These are phyloP conservation scores for Ophiorrhiza pumila DNA, from an alignment of 257 asterid genomes.

Conservation along the genomic window DNA sequence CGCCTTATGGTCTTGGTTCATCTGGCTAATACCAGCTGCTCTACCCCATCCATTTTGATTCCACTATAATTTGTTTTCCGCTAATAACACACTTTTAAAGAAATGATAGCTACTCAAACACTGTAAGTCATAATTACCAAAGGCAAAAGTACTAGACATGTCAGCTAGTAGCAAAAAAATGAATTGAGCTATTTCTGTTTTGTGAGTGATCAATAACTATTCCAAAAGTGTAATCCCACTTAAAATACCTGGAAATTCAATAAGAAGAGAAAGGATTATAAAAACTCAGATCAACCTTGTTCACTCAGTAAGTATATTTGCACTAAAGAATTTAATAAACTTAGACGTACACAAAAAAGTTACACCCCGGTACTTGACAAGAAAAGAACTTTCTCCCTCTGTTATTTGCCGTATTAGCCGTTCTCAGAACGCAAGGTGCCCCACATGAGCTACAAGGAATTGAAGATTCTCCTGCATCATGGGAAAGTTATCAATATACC, in stretches of 20 bases:
- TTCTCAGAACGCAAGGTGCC: slow-evolving; percentile 63
- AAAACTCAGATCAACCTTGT: not conserved
- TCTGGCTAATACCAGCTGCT: not conserved
- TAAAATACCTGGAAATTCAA: not conserved
- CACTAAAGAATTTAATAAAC: slow-evolving; percentile 11
- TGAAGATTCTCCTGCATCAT: slow-evolving; percentile 64
- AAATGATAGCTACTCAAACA: not conserved
- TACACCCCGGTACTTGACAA: slow-evolving; percentile 73
- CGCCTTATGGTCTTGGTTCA: not conserved
- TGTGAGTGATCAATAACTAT: not conserved
- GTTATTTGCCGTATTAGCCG: slow-evolving; percentile 80
- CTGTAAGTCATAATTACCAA: not conserved
- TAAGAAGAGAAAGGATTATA: not conserved
- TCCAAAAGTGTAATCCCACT: not conserved
- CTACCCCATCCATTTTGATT: not conserved
- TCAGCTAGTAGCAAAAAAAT: not conserved
- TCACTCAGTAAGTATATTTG: slow-evolving; percentile 2
- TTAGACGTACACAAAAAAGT: slow-evolving; percentile 78
- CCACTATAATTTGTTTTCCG: not conserved
- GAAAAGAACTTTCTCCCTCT: slow-evolving; percentile 95
- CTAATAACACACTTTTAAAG: not conserved
- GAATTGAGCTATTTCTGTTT: not conserved
- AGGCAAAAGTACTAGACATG: not conserved
- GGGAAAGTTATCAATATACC: slow-evolving; percentile 7
- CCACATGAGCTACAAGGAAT: slow-evolving; percentile 79